Conservation (phyloP, 2,329 filamentous ascomycete genomes). For the Colletotrichum sp. region DNA sequence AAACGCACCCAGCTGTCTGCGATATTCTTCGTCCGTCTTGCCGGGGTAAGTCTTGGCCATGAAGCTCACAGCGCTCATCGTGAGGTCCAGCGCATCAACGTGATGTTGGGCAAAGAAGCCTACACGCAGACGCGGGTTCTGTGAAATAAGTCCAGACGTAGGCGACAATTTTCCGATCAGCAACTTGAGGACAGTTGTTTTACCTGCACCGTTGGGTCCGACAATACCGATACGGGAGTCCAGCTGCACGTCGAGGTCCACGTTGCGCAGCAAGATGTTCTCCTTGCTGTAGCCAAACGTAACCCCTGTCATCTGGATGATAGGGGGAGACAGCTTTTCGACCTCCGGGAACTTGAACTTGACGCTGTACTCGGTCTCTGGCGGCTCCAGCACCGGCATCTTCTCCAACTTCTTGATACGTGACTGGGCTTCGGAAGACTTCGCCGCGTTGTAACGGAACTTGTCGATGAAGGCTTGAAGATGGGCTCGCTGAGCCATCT, state of each 20-base stretch:
- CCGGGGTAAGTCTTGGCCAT: conserved; percentile 94
- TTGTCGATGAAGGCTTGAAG: conserved; percentile 99
- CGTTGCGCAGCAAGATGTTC: conserved; percentile 79
- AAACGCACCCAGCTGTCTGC: conserved; percentile 89
- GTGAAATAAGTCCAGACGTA: conserved; percentile 81
- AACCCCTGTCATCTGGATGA: conserved; percentile 95
- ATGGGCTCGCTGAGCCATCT: conserved; percentile 93
- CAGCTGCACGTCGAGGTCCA: conserved; percentile 95
- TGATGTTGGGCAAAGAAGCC: conserved; percentile 99
- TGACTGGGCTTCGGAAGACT: conserved; percentile 97
- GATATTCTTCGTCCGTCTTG: conserved; percentile 94
- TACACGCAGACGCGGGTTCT: conserved; percentile 85
- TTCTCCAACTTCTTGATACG: conserved; percentile 99
- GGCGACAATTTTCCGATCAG: conserved; percentile 85
- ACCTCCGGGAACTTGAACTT: conserved; percentile 98
- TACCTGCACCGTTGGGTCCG: conserved; percentile 98
- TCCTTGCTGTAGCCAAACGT: conserved; percentile 87
- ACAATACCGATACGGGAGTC: conserved; percentile 99
- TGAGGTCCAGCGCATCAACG: conserved; percentile 93
- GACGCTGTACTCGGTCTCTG: conserved; percentile 93
- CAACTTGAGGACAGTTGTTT: conserved; percentile 98
- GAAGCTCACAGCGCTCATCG: conserved; percentile 88
- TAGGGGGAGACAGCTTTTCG: conserved; percentile 95
- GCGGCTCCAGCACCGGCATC: conserved; percentile 90
- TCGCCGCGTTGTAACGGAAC: conserved; percentile 98